Base-by-base conservation (phyloP, 441 rosid genomes). In the Pelargonium exstipulatum region DNA sequence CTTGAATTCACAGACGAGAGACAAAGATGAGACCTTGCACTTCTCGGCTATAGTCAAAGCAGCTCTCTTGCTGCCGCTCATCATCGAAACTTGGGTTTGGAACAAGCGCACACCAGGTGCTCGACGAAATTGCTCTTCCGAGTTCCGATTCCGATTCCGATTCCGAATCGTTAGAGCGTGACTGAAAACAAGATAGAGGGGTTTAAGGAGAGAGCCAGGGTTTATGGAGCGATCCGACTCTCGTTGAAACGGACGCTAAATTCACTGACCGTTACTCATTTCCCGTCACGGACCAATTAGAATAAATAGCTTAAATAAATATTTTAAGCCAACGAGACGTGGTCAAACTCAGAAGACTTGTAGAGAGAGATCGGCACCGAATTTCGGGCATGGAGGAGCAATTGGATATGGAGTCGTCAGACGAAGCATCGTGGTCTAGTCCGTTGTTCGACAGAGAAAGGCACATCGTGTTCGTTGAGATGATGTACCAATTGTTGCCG, bases 401-500 rank as follows among this genome's bases (percentile, higher is more conserved):
- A 22, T 24, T 26, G 32, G 32, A 26, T 26, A 2, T 29, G 65
- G 65, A 62, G 37, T 62, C 64, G 20, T 61, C 65, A 13, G 65
- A 62, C 1, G 65, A 62, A 62, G 72, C 74, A 9, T 64, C 77
- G 16, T 65, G 71, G 0, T 61, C 78, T 0, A 64, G 81, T 4
- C 67, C 75, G 42, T 71, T 66, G 67, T 88, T 94, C 74, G 86
- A 86, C 22, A 80, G 77, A 69, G 94, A 86, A 13, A 74, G 78
- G 32, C 99, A 95, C 83, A 82, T 86, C 71, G 40, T 79, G 51
- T 95, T 53, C 82, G 66, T 90, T 68, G 69, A 79, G 86, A 88
- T 88, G 99, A 86, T 91, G 97, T 90, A 88, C 79, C 79, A 83
- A 73, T 42, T 88, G 84, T 71, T 95, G 64, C 96, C 97, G 0